Conservation (phyloP, 2,329 filamentous ascomycete species). For the Colletotrichum godetiae region DNA sequence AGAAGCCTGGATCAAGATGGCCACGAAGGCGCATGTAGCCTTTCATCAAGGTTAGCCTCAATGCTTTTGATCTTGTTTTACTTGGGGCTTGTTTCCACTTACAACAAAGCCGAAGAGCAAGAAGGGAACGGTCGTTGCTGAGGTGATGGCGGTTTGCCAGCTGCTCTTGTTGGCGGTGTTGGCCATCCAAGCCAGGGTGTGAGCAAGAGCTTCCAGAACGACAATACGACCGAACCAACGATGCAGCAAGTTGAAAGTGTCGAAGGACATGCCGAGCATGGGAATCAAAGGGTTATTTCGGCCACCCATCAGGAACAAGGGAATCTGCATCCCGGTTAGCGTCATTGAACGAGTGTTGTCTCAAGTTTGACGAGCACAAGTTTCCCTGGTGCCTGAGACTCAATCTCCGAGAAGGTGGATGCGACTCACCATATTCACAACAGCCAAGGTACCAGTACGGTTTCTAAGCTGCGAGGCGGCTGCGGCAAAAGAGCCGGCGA, state of each 20-base stretch:
- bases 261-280: constrained; percentile 79
- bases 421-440: constrained; percentile 76
- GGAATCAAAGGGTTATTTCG: constrained; percentile 83
- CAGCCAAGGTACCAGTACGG: constrained; percentile 75
- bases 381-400: neutral
- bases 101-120: constrained; percentile 74
- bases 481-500: constrained; percentile 55
- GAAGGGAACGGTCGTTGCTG: constrained; percentile 53
- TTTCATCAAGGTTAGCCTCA: constrained; percentile 42
- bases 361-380: neutral
- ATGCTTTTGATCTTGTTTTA: constrained; percentile 24
- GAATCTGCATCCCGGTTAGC: constrained; percentile 53
- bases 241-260: constrained; percentile 85
- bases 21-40: constrained; percentile 70
- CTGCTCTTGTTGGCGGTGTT: constrained; percentile 52
- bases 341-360: constrained; percentile 21
- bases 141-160: constrained; percentile 58
- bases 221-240: constrained; percentile 85
- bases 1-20: constrained; percentile 74
- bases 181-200: constrained; percentile 71
- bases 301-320: constrained; percentile 78
- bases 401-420: neutral
- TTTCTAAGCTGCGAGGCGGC: constrained; percentile 68
- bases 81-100: constrained; percentile 45
- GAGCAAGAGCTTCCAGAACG: constrained; percentile 74